A percentile compares a stretch with the other conserved stretches of the same genome.
phyloP scores from a whole-genome alignment of 2,329 filamentous ascomycete genomes.

The Fusarium longipes region DNA sequence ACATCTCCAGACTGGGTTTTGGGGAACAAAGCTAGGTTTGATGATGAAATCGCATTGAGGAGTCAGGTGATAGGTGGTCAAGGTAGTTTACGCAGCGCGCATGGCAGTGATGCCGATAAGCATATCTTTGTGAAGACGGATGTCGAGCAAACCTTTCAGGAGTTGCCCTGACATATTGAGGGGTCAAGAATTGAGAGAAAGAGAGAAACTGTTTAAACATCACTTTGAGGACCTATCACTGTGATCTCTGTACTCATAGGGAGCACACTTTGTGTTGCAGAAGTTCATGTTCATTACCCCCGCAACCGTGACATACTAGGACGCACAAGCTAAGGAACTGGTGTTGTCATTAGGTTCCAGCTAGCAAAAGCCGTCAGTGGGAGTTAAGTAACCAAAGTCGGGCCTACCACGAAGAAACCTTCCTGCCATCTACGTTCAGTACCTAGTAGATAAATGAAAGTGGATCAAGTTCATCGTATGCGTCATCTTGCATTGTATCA shows the following conservation, averaged over 20 bases:
- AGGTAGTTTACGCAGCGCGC: slow-evolving; percentile 8
- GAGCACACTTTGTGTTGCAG: no score
- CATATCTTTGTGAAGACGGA: slow-evolving; percentile 24
- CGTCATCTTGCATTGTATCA: neutral
- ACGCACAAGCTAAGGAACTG: neutral
- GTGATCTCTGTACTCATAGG: no score
- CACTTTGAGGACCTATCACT: no score
- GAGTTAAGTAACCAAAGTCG: neutral
- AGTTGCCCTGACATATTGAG: neutral
- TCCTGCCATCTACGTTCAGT: neutral
- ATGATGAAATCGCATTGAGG: slow-evolving; percentile 19
- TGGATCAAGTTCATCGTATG: neutral
- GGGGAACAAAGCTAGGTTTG: neutral
- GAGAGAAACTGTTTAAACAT: neutral
- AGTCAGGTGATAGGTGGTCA: slow-evolving; percentile 8
- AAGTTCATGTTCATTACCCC: no score
- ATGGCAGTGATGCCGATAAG: neutral
- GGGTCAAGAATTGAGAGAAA: neutral
- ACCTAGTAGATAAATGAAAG: no score
- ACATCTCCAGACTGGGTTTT: neutral
- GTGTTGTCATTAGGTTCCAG: neutral
- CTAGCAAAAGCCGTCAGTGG: neutral
- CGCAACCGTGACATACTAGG: no score
- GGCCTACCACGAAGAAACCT: neutral
- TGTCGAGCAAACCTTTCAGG: slow-evolving; percentile 14